These are phyloP conservation scores for Elongisporangium prolatum DNA, from an alignment of 352 stramenopile genomes.

Conservation along the genomic window DNA sequence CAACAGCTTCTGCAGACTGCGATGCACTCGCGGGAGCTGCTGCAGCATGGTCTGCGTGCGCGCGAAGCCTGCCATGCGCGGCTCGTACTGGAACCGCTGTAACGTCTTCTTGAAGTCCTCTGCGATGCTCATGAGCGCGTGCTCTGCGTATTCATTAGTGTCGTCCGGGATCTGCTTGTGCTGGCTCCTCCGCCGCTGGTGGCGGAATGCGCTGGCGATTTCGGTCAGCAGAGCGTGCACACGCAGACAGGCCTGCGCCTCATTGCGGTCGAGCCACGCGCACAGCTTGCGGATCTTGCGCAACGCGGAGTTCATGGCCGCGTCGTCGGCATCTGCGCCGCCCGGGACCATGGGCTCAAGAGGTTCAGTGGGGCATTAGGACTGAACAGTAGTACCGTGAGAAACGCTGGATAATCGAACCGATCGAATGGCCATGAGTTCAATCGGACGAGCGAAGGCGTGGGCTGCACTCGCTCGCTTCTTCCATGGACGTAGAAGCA, in stretches of 20 bases:
- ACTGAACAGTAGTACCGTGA: neutral
- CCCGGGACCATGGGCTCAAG: too few species aligned
- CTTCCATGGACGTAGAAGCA: neutral
- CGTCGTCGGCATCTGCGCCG: neutral
- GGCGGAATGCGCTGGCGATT: neutral
- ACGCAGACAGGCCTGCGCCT: neutral
- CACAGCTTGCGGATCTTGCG: constrained; percentile 3
- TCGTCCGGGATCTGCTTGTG: neutral
- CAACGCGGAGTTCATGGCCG: neutral
- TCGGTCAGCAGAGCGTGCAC: neutral
- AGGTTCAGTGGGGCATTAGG: neutral
- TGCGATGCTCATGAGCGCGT: neutral
- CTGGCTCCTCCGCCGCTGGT: neutral
- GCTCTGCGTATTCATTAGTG: neutral
- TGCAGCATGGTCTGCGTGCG: neutral
- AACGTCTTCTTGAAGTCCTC: neutral
- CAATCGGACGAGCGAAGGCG: neutral
- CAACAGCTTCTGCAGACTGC: neutral
- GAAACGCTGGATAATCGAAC: neutral
- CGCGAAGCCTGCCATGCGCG: neutral
- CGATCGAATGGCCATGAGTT: neutral
- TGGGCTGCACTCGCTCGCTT: neutral
- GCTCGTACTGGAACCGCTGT: neutral
- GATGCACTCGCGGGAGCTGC: neutral
- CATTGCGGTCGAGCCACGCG: neutral